Evolutionary conservation across 1,284 basidiomycete genomes (phyloP), one percentile per base, ranked within the genome.

Genomic region (Porodaedalea pini): DNA sequence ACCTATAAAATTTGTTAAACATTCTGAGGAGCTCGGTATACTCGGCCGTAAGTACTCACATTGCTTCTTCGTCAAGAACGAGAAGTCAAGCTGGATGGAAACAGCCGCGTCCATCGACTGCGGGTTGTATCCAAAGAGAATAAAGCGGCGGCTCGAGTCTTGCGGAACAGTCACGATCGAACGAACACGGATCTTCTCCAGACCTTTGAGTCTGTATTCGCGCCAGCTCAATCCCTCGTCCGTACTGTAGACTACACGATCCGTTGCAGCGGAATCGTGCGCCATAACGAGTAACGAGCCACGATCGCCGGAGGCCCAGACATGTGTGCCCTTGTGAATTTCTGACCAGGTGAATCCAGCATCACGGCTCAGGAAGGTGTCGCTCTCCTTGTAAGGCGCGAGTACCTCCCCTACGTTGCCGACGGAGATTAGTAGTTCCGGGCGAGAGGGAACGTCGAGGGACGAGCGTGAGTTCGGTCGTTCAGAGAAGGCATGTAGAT

Each of bases 281-380:
- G 86, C 94, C 72, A 99, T 88, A 61, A 99, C 77, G 32, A 99
- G 78, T 59, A 99, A 81, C 0, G 93, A 93, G 5, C 97, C 96
- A 1, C 93, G 95, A 73, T 99, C 96, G 40, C 96, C 96, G 67
- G 94, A 98, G 68, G 97, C 94, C 94, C 94, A 99, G 52, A 97
- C 79, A 69, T 98, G 91, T 0, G 96, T 94, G 65, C 96, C 95
- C 70, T 99, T 98, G 76, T 94, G 93, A 2, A 99, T 90, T 73
- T 99, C 96, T 68, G 97, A 86, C 96, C 96, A 99, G 0, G 91
- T 94, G 73, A 97, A 97, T 4, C 96, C 97, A 4, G 88, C 97
- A 67, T 99, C 94, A 2, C 96, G 90, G 44, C 92, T 94, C 37
- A 98, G 79, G 85, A 98, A 98, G 0, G 94, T 97, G 71, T 98